phyloP scores from a whole-genome alignment of 2,329 filamentous ascomycete species.

The Xylariaceae sp. region DNA sequence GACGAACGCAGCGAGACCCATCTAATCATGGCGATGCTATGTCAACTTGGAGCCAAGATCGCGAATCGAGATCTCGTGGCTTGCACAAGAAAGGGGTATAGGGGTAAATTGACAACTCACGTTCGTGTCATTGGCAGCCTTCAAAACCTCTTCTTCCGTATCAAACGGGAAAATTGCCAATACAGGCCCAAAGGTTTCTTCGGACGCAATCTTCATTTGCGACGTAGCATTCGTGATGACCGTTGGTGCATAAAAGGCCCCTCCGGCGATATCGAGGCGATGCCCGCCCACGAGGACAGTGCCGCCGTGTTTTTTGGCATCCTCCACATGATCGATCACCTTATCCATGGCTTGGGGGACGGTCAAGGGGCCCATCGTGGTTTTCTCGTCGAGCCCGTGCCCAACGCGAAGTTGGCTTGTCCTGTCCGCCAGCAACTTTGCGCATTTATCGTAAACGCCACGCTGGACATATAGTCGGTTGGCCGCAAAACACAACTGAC shows the following conservation, averaged over 20 bases:
- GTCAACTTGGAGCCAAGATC: no score
- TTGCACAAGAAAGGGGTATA: neutral
- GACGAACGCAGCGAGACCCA: constrained; percentile 54
- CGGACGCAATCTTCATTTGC: constrained; percentile 43
- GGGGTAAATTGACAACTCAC: constrained; percentile 14
- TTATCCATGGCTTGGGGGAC: constrained; percentile 52
- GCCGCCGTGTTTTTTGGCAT: constrained; percentile 59
- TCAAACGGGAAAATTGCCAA: constrained; percentile 52
- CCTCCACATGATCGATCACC: constrained; percentile 54
- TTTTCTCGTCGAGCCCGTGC: constrained; percentile 50
- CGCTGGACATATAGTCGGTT: constrained; percentile 62
- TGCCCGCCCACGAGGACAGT: constrained; percentile 55
- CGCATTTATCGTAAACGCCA: constrained; percentile 57
- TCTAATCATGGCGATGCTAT: constrained; percentile 26
- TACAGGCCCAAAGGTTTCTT: constrained; percentile 56
- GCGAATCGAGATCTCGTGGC: neutral
- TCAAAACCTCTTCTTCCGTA: constrained; percentile 50
- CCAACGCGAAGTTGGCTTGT: constrained; percentile 53
- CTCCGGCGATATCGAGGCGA: constrained; percentile 37
- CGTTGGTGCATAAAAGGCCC: constrained; percentile 64
- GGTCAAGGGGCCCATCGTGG: constrained; percentile 57
- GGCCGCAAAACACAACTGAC: constrained; percentile 60
- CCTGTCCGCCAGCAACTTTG: constrained; percentile 47
- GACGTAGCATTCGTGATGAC: constrained; percentile 45
- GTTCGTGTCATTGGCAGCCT: constrained; percentile 50